Evolutionary conservation across 2,329 filamentous ascomycete genomes (phyloP).

Genomic region (Sordariomycetes sp.): DNA sequence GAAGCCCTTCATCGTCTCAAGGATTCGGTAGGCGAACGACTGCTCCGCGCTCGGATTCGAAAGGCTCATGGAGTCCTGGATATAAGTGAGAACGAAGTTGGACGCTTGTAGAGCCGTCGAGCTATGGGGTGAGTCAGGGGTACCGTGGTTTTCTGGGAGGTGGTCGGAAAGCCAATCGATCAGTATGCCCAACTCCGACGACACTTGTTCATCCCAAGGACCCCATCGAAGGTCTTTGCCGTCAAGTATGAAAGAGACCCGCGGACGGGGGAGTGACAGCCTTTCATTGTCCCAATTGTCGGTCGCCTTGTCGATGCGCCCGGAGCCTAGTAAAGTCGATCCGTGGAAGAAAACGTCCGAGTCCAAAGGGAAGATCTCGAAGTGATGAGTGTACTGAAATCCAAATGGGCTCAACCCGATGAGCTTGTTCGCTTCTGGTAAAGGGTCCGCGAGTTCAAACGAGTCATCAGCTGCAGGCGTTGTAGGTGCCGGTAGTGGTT

Average conservation of each 20-base stretch:
- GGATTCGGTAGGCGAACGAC: slow-evolving; percentile 27
- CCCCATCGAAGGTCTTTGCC: slow-evolving; percentile 39
- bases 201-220: slow-evolving; percentile 40
- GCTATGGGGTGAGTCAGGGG: slow-evolving; percentile 7
- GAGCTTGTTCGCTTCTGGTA: slow-evolving; percentile 18
- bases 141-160: slow-evolving; percentile 10
- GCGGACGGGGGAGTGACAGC: slow-evolving; percentile 16
- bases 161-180: slow-evolving; percentile 44
- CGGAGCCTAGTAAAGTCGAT: slow-evolving; percentile 43
- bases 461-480: slow-evolving; percentile 5
- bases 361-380: slow-evolving; percentile 47
- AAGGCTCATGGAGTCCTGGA: slow-evolving; percentile 28
- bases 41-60: slow-evolving; percentile 17
- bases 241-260: slow-evolving; percentile 29
- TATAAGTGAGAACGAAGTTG: slow-evolving; percentile 33
- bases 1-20: slow-evolving; percentile 29
- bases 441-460: background rate
- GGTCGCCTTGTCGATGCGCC: slow-evolving; percentile 27
- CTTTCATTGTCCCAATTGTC: slow-evolving; percentile 15
- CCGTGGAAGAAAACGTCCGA: slow-evolving; percentile 44
- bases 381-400: slow-evolving; percentile 46
- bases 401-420: slow-evolving; percentile 45
- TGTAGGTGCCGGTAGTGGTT: slow-evolving; percentile 25
- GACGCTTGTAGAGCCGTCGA: slow-evolving; percentile 17
- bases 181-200: slow-evolving; percentile 48